Conservation (phyloP, 208 protist species). For the Lotmaria passim region DNA sequence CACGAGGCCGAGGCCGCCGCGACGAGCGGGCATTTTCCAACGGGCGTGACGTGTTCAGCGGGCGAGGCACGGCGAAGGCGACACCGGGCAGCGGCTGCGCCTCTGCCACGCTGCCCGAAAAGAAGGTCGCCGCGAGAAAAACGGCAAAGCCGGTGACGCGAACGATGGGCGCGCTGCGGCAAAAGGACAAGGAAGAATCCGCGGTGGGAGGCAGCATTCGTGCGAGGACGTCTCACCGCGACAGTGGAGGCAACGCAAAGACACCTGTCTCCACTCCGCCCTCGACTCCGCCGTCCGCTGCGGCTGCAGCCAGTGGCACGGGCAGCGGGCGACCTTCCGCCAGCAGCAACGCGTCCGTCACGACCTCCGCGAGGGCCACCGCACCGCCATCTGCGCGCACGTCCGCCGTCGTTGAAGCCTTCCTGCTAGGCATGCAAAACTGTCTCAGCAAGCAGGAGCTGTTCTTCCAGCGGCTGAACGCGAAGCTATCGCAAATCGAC, state of each 20-base stretch:
- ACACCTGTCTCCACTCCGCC: not conserved
- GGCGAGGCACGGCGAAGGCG: not conserved
- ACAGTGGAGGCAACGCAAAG: not conserved
- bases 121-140: not conserved
- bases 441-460: constrained; percentile 29
- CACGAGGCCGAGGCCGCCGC: not conserved
- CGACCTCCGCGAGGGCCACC: not conserved
- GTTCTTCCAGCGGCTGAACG: constrained; percentile 17
- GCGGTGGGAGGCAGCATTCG: not conserved
- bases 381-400: constrained; percentile 7
- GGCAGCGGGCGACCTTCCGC: not conserved
- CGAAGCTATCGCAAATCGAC: not conserved
- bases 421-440: constrained; percentile 29
- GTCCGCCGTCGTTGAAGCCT: constrained; percentile 27
- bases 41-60: not conserved
- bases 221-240: not conserved
- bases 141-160: not conserved
- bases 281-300: not conserved
- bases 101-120: not conserved
- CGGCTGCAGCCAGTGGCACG: not conserved
- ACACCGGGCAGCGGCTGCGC: not conserved
- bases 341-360: not conserved
- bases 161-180: not conserved
- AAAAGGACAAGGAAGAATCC: not conserved
- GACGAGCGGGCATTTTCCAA: not conserved